Conservation (phyloP, 2,329 filamentous ascomycete species). For the Curvularia spicifera region DNA sequence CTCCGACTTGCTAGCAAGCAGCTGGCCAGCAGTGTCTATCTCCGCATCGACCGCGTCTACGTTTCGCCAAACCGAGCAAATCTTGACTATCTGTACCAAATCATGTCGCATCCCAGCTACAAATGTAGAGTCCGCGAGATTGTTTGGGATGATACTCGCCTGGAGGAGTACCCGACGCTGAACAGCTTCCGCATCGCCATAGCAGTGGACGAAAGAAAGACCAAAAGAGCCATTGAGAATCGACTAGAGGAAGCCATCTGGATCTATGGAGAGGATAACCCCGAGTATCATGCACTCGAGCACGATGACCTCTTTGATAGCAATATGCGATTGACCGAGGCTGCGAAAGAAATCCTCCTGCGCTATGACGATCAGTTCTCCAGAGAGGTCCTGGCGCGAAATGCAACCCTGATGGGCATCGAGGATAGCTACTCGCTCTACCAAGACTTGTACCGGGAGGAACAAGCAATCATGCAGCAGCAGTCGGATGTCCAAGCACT, state of each 20-base stretch:
- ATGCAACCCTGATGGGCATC: conserved; percentile 27
- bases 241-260: conserved; percentile 18
- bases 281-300: conserved; percentile 16
- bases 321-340: conserved; percentile 22
- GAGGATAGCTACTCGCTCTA: conserved; percentile 41
- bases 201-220: conserved; percentile 24
- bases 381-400: conserved; percentile 22
- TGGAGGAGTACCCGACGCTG: conserved; percentile 27
- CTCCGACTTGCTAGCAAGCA: conserved; percentile 27
- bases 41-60: conserved; percentile 49
- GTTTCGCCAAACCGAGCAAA: conserved; percentile 52
- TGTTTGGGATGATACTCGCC: conserved; percentile 51
- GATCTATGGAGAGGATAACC: conserved; percentile 9
- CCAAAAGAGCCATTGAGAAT: conserved; percentile 14
- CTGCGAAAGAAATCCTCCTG: conserved; percentile 24
- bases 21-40: conserved; percentile 26
- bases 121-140: conserved; percentile 47
- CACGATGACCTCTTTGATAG: conserved; percentile 20
- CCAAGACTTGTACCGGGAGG: conserved; percentile 41
- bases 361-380: conserved; percentile 22
- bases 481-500: conserved; percentile 43
- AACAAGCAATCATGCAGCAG: conserved; percentile 39
- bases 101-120: conserved; percentile 49
- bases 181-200: conserved; percentile 20
- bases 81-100: conserved; percentile 46